Base-by-base conservation (phyloP, 495 filamentous ascomycete species). In the Penicillium cataractarum region DNA sequence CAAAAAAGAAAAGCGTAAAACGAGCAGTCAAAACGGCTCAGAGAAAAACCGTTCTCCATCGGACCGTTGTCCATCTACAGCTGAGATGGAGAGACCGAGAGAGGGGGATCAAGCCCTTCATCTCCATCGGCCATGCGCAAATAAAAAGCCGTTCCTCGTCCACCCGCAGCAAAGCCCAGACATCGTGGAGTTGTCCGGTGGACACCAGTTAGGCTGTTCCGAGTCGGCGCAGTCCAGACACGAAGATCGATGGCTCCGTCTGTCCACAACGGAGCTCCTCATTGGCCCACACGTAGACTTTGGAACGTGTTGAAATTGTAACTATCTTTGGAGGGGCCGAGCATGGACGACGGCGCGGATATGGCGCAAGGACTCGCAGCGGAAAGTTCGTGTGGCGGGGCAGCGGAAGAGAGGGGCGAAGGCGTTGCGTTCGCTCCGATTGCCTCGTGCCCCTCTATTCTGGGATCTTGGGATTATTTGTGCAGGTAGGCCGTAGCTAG, bases 291-390 rank as follows among this genome's bases (percentile, higher is more conserved):
- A 6, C 21, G 2, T 55, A 49, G 58, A 37, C 35, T 53, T 61
- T 53, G 24, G 22, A 50, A 26, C 22, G 33, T 44, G 37, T n/a
- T 35, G 54, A 50, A 50, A 5, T 50, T 50, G 22, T 27, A 12
- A n/a, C n/a, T 12, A 50, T 17, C 24, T 50, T 26, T 1, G 46
- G 46, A 50, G 24, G 46, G 46, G 26, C 26, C 6, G 19, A 46
- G 51, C 37, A 37, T 58, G n/a, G n/a, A n/a, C 32, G 44, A 60
- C 21, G 55, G 32, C 40, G 57, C 57, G 49, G 57, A 58, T 50
- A 66, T 65, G 55, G 60, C 60, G 60, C 61, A 55, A 53, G 64
- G 61, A 71, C 66, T 69, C 66, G 66, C 59, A 68, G 63, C 65
- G 63, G 68, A 65, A 63, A 52, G 54, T 65, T 61, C 53, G 60